Percentiles rank a stretch among this genome's conserved stretches.
Evolutionary conservation across 140 eudicot species (phyloP).

Genomic region (Cichorium intybus): DNA sequence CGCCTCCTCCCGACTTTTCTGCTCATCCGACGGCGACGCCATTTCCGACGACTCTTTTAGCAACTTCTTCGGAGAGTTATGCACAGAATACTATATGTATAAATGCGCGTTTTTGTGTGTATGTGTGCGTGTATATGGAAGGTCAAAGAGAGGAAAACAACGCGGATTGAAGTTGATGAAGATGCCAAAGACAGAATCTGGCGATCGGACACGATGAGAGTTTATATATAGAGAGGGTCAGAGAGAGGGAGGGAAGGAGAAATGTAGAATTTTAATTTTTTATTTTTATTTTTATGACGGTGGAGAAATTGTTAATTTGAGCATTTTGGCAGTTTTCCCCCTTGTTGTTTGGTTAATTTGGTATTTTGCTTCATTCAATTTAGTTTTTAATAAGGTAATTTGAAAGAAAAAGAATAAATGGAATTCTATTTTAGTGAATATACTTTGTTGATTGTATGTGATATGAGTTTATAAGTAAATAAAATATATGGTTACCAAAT

Average conservation of each 20-base stretch:
- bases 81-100: slow-evolving; percentile 5
- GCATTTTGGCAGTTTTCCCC: background rate
- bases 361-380: background rate
- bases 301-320: background rate
- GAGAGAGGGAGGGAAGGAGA: slow-evolving; percentile 28
- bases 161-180: slow-evolving; percentile 25
- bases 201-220: slow-evolving; percentile 25
- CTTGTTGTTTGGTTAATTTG: background rate
- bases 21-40: slow-evolving; percentile 35
- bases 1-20: slow-evolving; percentile 17
- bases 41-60: slow-evolving; percentile 18
- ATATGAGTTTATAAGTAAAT: background rate
- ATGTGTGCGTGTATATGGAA: background rate
- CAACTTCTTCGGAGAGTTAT: background rate
- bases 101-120: slow-evolving; percentile 6
- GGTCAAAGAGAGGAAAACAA: slow-evolving; percentile 15
- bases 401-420: background rate
- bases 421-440: background rate
- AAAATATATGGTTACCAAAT: background rate
- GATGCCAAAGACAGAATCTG: slow-evolving; percentile 31
- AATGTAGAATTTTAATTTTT: slow-evolving; percentile 27
- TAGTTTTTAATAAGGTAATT: too few relatives aligned
- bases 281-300: background rate
- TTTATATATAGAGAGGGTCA: slow-evolving; percentile 20
- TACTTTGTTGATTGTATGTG: background rate